phyloP scores from a whole-genome alignment of 306 rosid species.

The cucumber (Cucumis sativus) region Cucumber_9930_V3 NC_026657.2:5576501-5577000 shows the following conservation, averaged over 20 bases:
- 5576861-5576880: conserved; percentile 72
- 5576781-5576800: conserved; percentile 1
- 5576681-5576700: not conserved
- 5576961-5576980: conserved; percentile 91
- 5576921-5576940: conserved; percentile 98
- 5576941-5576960: conserved; percentile 95
- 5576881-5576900: conserved; percentile 74
- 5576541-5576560: not conserved
- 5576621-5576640: not conserved
- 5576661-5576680: not conserved
- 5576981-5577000: conserved; percentile 68
- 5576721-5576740: not conserved
- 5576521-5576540: not conserved
- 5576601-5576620: not conserved
- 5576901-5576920: conserved; percentile 98
- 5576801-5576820: conserved; percentile 19
- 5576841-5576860: conserved; percentile 94
- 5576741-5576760: not conserved
- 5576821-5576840: conserved; percentile 64
- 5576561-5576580: not conserved
- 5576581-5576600: not conserved
- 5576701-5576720: not conserved
- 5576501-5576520: not conserved
- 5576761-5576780: not conserved
- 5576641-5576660: not conserved